Percentiles rank a stretch among this genome's conserved stretches.
phyloP scores from a whole-genome alignment of 371 early-diverging fungal genomes.

The Pancytospora philotis region DNA sequence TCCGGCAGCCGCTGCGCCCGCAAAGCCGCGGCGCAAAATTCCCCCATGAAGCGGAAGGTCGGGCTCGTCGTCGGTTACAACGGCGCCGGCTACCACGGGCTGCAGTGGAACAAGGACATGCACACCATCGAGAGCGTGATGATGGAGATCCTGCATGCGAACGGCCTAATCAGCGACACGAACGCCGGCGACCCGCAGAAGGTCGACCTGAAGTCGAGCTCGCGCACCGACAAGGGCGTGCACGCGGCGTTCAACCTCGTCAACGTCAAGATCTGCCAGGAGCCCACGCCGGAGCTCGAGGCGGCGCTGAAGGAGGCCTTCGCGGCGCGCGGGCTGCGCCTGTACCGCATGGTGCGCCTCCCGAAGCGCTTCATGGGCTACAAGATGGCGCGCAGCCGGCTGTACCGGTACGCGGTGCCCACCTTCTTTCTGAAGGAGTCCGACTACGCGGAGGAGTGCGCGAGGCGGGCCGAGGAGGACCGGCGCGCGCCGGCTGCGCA shows the following conservation, averaged over 20 bases:
- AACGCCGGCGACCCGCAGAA: conserved; percentile 59
- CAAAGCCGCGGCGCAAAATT: conserved; percentile 3
- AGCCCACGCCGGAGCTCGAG: conserved; percentile 13
- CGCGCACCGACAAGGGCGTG: conserved; percentile 97
- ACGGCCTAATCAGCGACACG: conserved; percentile 27
- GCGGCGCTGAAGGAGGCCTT: conserved; percentile 67
- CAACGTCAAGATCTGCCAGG: conserved; percentile 65
- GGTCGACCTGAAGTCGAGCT: conserved; percentile 70
- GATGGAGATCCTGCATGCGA: conserved; percentile 20
- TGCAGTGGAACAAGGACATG: conserved; percentile 53
- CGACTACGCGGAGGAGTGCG: conserved; percentile 14
- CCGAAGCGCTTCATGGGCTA: conserved; percentile 76
- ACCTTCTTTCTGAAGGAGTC: conserved; percentile 66
- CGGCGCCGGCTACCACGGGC: conserved; percentile 52
- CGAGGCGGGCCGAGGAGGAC: conserved; percentile 2
- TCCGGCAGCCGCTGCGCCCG: no score
- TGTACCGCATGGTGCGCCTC: conserved; percentile 64
- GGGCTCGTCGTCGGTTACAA: conserved; percentile 56
- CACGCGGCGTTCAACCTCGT: conserved; percentile 89
- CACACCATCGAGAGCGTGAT: conserved; percentile 54
- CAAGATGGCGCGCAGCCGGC: conserved; percentile 73
- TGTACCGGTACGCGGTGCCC: conserved; percentile 91
- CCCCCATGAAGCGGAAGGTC: conserved; percentile 52
- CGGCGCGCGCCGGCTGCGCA: neutral
- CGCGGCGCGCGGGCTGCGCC: conserved; percentile 66